Base-by-base conservation (phyloP, 2,329 filamentous ascomycete species). In the Paraconiothyrium brasiliense region DNA sequence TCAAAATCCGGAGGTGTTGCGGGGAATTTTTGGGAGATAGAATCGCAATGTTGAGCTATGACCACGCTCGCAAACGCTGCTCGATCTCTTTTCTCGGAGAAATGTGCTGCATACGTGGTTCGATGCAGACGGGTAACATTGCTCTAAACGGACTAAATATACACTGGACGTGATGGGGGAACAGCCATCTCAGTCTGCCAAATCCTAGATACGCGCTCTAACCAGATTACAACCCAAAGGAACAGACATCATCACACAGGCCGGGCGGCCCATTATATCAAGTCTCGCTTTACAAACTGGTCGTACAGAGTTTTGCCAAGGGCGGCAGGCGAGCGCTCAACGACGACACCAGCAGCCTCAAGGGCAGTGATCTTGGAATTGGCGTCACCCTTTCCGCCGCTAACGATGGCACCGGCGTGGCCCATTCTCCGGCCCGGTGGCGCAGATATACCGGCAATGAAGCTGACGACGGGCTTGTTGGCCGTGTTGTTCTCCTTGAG, bases 341-440 rank as follows among this genome's bases (percentile, higher is more conserved):
- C 95, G 75, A 97, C 88, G 75, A 98, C 95, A 80, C 95, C 95
- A 66, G 95, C 95, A 68, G 87, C 87, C 86, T 98, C 92, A 63
- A 99, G 90, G 65, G 95, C 95, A 75, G 90, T 86, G 83, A 99
- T 99, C 91, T 99, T 99, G 79, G 93, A 96, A 84, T 98, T 93
- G 68, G 95, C 95, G 79, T 93, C 95, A 78, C 95, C 95, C 89
- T 97, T 98, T 75, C 95, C 95, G 75, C 95, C 95, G 71, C 92
- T 93, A 69, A 99, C 94, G 79, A 99, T 99, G 78, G 95, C 95
- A 82, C 95, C 95, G 71, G 95, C 95, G 87, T 99, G 95, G 73
- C 95, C 95, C 95, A 98, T 99, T 82, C 95, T 90, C 80, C 95
- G 90, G 78, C 95, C 95, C 37, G 95, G 94, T 59, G 95, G 95